phyloP scores from a whole-genome alignment of 768 basidiomycete genomes.

The Auricularia auricula-judae region DNA sequence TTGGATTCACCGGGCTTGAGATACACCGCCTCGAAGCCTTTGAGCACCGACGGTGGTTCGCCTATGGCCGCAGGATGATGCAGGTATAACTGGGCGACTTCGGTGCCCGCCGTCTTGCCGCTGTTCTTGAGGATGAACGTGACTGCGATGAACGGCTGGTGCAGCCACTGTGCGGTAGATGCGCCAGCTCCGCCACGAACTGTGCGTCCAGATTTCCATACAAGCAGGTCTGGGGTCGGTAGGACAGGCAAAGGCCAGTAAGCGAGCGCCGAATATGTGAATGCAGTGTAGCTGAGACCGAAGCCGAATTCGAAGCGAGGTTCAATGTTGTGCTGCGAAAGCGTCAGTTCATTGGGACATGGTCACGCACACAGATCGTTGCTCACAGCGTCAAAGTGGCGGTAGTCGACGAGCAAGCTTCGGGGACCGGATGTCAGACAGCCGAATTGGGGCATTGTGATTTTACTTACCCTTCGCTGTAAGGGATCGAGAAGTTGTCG shows the following conservation, averaged over 20 bases:
- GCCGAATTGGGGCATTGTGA: no score
- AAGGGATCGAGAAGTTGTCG: slow-evolving; percentile 38
- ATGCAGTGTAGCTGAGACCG: slow-evolving; percentile 4
- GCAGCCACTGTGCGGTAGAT: not conserved
- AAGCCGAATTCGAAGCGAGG: slow-evolving; percentile 6
- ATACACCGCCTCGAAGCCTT: slow-evolving; percentile 55
- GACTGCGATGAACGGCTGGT: not conserved
- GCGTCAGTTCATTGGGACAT: no score
- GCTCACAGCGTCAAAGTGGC: slow-evolving; percentile 4
- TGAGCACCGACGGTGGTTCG: slow-evolving; percentile 62
- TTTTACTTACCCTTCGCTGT: slow-evolving; percentile 38
- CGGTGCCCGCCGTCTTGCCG: slow-evolving; percentile 1
- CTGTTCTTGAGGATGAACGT: slow-evolving; percentile 5
- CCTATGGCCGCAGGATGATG: slow-evolving; percentile 49
- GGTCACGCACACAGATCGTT: no score
- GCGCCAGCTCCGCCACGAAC: not conserved
- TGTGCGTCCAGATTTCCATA: not conserved
- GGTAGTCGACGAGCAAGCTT: slow-evolving; percentile 40
- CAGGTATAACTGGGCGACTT: slow-evolving; percentile 59
- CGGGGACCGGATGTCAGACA: slow-evolving; percentile 21
- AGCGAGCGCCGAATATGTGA: not conserved
- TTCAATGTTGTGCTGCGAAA: not conserved
- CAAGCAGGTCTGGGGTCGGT: not conserved
- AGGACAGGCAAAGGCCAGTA: not conserved
- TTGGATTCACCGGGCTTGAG: slow-evolving; percentile 36